Evolutionary conservation across 2,329 filamentous ascomycete genomes (phyloP).

Genomic region (Thelonectria discophora): DNA sequence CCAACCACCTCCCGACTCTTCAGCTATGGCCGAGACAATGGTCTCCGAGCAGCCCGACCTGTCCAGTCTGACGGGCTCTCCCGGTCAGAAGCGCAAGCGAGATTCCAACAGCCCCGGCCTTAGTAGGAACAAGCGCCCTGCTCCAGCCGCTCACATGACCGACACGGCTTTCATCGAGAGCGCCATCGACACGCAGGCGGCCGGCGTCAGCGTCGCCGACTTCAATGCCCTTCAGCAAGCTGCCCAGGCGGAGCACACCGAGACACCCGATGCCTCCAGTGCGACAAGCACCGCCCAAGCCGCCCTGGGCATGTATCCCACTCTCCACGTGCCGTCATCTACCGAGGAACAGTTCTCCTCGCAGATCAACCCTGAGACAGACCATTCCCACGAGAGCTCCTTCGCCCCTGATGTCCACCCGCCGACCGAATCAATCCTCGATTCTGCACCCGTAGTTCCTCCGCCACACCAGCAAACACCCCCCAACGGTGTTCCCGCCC

Average conservation of each 20-base stretch:
- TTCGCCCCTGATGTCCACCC: slow-evolving; percentile 48
- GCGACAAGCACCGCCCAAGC: slow-evolving; percentile 69
- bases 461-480: slow-evolving; percentile 46
- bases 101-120: slow-evolving; percentile 59
- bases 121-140: slow-evolving; percentile 60
- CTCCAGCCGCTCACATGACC: slow-evolving; percentile 56
- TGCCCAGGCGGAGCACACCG: slow-evolving; percentile 56
- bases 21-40: slow-evolving; percentile 58
- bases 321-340: slow-evolving; percentile 64
- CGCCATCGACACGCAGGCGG: slow-evolving; percentile 56
- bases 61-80: slow-evolving; percentile 52
- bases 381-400: slow-evolving; percentile 46
- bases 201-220: slow-evolving; percentile 61
- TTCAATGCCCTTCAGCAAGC: slow-evolving; percentile 67
- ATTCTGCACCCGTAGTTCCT: slow-evolving; percentile 35
- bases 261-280: slow-evolving; percentile 59
- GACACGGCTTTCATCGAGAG: slow-evolving; percentile 64
- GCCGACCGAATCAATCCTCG: slow-evolving; percentile 44
- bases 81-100: slow-evolving; percentile 65
- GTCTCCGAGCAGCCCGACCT: slow-evolving; percentile 59
- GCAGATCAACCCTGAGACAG: slow-evolving; percentile 53
- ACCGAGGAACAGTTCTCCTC: slow-evolving; percentile 69
- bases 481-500: slow-evolving; percentile 52
- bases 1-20: slow-evolving; percentile 22
- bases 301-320: slow-evolving; percentile 67